These are phyloP conservation scores for Remersonia thermophila DNA, from an alignment of 2,329 filamentous ascomycete species.

Conservation along the genomic window DNA sequence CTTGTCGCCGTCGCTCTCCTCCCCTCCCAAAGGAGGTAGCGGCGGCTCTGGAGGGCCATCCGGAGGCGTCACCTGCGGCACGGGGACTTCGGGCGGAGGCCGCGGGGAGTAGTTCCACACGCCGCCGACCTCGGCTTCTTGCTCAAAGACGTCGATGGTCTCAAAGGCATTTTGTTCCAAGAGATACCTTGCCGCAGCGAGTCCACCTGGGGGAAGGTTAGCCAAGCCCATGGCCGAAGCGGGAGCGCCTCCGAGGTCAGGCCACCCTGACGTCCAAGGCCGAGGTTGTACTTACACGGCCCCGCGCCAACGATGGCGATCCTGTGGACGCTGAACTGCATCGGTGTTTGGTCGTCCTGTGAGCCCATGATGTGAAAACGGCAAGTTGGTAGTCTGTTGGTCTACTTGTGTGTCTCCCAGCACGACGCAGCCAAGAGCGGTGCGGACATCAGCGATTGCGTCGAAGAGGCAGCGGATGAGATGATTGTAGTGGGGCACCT, in stretches of 20 bases:
- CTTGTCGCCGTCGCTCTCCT: conserved; percentile 12
- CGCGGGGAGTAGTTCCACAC: conserved; percentile 68
- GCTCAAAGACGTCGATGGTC: conserved; percentile 68
- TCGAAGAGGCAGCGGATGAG: not conserved
- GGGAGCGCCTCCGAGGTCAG: too few relatives aligned
- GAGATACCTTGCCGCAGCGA: conserved; percentile 72
- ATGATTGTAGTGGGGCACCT: not conserved
- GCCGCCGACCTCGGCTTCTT: conserved; percentile 64
- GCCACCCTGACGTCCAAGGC: too few relatives aligned
- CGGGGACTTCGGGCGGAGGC: conserved; percentile 32
- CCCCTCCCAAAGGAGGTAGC: conserved; percentile 28
- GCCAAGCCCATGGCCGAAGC: too few relatives aligned
- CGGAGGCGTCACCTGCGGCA: conserved; percentile 60
- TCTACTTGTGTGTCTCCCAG: too few relatives aligned
- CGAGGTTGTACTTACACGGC: conserved; percentile 37
- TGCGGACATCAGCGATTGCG: too few relatives aligned
- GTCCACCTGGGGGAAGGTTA: conserved; percentile 32
- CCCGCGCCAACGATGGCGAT: conserved; percentile 77
- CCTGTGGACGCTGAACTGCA: conserved; percentile 41
- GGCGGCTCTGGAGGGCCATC: conserved; percentile 52
- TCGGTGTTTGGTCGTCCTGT: conserved; percentile 7
- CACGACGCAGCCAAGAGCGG: too few relatives aligned
- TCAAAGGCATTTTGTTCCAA: conserved; percentile 55
- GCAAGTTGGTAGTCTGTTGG: not conserved
- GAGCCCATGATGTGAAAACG: conserved; percentile 17